phyloP scores from a whole-genome alignment of 768 basidiomycete genomes.

The Podaxis carcinomalis region DNA sequence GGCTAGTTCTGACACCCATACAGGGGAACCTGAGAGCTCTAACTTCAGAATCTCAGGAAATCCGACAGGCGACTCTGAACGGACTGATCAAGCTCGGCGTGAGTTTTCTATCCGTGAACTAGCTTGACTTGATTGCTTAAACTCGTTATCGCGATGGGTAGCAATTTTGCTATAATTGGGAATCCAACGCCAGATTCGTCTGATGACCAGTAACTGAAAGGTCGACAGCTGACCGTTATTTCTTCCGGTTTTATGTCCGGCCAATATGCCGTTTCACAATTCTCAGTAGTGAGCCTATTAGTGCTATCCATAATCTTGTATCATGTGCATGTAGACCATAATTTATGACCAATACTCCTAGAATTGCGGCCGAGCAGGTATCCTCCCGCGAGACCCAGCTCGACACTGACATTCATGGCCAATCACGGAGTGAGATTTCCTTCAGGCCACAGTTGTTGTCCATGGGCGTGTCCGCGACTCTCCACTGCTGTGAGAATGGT shows the following conservation, averaged over 20 bases:
- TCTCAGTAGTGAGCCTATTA: neutral
- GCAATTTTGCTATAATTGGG: neutral
- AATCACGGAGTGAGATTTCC: too few relatives aligned
- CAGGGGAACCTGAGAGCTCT: neutral
- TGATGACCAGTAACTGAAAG: neutral
- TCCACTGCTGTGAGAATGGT: too few relatives aligned
- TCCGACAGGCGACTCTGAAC: neutral
- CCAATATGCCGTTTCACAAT: neutral
- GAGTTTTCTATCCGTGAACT: neutral
- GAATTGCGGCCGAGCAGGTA: neutral
- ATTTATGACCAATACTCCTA: neutral
- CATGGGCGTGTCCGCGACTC: too few relatives aligned
- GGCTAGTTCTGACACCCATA: neutral
- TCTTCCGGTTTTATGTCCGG: neutral
- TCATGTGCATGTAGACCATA: neutral
- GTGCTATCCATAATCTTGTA: neutral
- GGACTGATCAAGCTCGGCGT: neutral
- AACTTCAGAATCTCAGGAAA: constrained; percentile 3
- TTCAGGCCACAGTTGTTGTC: too few relatives aligned
- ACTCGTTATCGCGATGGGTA: neutral
- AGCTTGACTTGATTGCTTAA: neutral
- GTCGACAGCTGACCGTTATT: neutral
- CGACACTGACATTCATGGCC: neutral
- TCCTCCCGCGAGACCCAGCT: neutral
- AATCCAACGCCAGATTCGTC: neutral